phyloP scores from a whole-genome alignment of 129 eudicot genomes.

The Kitagawia praeruptora region DNA sequence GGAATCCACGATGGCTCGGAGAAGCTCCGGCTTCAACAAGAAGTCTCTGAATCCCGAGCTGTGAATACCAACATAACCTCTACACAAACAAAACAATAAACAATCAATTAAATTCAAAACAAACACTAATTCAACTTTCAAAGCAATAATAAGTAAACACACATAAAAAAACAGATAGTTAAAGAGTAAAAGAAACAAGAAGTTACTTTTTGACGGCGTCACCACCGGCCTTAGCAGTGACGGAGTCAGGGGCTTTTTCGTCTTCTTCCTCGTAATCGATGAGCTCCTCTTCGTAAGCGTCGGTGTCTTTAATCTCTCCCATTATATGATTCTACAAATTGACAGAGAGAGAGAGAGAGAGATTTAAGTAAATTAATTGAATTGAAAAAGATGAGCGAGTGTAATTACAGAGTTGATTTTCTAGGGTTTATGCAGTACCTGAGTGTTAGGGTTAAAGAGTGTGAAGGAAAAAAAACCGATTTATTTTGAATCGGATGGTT shows the following conservation, averaged over 20 bases:
- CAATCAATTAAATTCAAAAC: neutral
- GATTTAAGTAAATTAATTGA: neutral
- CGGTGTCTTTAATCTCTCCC: conserved; percentile 70
- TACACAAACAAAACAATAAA: conserved; percentile 9
- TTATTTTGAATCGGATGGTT: neutral
- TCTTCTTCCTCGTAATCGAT: conserved; percentile 86
- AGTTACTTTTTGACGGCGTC: conserved; percentile 60
- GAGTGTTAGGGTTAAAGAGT: neutral
- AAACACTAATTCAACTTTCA: neutral
- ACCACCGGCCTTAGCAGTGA: conserved; percentile 39
- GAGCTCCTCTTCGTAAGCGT: conserved; percentile 81
- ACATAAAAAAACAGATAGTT: no score
- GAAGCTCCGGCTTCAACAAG: conserved; percentile 55
- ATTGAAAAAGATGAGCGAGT: neutral
- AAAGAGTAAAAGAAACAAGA: neutral
- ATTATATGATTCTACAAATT: conserved; percentile 9
- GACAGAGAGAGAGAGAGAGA: neutral
- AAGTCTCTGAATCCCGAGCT: conserved; percentile 72
- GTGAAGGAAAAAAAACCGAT: neutral
- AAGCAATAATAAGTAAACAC: neutral
- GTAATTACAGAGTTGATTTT: neutral
- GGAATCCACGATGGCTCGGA: conserved; percentile 50
- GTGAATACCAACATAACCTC: conserved; percentile 61
- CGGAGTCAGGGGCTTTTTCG: conserved; percentile 60
- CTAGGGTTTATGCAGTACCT: neutral